phyloP scores from a whole-genome alignment of 208 protist species.

The Eutreptiella sp. region DNA sequence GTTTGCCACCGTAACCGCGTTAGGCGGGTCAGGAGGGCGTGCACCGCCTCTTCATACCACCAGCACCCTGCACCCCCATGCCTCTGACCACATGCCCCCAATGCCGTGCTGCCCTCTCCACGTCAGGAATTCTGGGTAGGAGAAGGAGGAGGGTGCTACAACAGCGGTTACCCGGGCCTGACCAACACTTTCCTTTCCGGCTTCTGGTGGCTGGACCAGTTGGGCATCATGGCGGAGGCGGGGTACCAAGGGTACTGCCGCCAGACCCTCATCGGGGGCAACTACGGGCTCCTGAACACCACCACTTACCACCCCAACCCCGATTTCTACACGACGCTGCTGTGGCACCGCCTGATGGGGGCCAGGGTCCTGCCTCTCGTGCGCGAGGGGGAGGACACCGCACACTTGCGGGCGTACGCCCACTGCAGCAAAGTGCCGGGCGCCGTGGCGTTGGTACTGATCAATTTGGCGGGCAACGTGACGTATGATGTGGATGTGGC shows the following conservation, averaged over 20 bases:
- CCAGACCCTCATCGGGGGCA: neutral
- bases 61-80: too few relatives aligned
- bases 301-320: constrained; percentile 1
- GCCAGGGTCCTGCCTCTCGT: neutral
- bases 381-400: neutral
- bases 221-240: neutral
- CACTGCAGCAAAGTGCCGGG: constrained; percentile 35
- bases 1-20: too few relatives aligned
- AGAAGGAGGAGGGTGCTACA: neutral
- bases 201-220: constrained; percentile 4
- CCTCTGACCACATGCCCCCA: too few relatives aligned
- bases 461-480: too few relatives aligned
- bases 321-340: neutral
- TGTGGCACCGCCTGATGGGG: neutral
- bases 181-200: neutral
- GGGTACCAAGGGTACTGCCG: constrained; percentile 1
- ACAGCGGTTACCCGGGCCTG: neutral
- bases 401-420: neutral
- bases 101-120: too few relatives aligned
- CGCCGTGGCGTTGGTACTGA: too few relatives aligned
- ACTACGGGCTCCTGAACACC: neutral
- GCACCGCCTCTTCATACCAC: too few relatives aligned
- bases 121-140: constrained; percentile 4
- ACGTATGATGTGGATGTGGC: too few relatives aligned
- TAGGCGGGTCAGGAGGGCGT: too few relatives aligned